Evolutionary conservation across 106 monocot genomes (phyloP).

Genomic region (Dioscorea dumetorum): DNA sequence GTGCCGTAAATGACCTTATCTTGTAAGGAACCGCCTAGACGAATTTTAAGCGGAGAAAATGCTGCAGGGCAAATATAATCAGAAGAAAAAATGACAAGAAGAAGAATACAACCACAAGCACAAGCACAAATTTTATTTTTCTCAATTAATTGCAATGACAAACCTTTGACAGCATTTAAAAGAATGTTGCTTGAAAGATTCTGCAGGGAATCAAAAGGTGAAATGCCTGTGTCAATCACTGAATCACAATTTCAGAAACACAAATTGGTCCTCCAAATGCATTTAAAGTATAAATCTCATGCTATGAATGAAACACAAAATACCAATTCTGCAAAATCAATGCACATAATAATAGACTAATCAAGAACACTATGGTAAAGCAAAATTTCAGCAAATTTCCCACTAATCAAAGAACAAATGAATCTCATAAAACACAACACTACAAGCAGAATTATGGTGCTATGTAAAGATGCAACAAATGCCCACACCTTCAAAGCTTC

Average conservation of each 20-base stretch:
- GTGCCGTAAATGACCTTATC: constrained; percentile 80
- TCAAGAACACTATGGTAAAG: too few relatives aligned
- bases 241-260: not conserved
- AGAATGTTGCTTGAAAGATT: constrained; percentile 72
- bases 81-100: not conserved
- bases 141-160: not conserved
- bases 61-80: constrained; percentile 30
- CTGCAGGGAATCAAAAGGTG: constrained; percentile 65
- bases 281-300: too few relatives aligned
- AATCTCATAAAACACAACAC: too few relatives aligned
- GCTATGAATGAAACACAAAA: not conserved
- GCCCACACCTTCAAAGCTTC: too few relatives aligned
- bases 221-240: constrained; percentile 46
- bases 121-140: too few relatives aligned
- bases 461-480: too few relatives aligned
- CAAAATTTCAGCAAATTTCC: too few relatives aligned
- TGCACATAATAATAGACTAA: not conserved
- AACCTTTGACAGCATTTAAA: constrained; percentile 91
- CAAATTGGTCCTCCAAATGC: too few relatives aligned
- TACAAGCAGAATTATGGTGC: too few relatives aligned
- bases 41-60: constrained; percentile 77
- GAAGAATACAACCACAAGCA: not conserved
- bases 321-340: too few relatives aligned
- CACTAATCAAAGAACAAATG: too few relatives aligned
- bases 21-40: constrained; percentile 84